These are phyloP conservation scores for Rhodotorula graminis DNA, from an alignment of 768 basidiomycete genomes.

Conservation along the genomic window DNA sequence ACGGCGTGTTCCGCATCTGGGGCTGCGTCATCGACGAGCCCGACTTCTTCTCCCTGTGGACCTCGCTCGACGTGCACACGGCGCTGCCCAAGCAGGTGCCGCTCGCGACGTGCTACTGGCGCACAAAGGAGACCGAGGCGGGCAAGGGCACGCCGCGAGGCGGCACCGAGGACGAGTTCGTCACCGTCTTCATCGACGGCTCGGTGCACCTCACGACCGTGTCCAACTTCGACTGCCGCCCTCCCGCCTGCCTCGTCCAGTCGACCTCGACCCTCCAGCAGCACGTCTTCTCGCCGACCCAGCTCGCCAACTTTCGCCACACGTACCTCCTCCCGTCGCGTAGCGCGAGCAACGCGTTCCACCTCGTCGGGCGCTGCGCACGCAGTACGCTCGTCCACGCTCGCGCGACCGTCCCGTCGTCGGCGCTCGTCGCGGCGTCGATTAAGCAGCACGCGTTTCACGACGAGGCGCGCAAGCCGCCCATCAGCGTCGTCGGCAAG, in stretches of 20 bases:
- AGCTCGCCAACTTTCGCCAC: conserved; percentile 16
- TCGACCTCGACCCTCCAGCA: not conserved
- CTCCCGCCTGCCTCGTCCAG: conserved; percentile 39
- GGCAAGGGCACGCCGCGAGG: not conserved
- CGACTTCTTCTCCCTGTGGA: conserved; percentile 39
- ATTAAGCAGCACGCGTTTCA: not conserved
- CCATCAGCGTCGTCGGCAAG: conserved; percentile 9
- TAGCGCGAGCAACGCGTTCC: not conserved
- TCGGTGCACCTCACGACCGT: conserved; percentile 21
- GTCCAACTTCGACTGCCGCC: conserved; percentile 36
- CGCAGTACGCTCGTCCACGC: conserved; percentile 14
- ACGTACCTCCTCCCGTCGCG: conserved; percentile 19
- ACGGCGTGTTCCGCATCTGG: conserved; percentile 38
- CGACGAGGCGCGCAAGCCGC: not conserved
- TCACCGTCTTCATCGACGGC: conserved; percentile 34
- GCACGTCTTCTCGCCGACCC: not conserved
- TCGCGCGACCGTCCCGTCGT: not conserved
- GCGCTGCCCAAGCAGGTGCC: conserved; percentile 4
- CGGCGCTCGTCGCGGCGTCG: not conserved
- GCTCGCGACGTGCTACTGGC: conserved; percentile 16
- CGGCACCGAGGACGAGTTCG: conserved; percentile 26
- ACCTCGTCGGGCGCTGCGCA: conserved; percentile 11
- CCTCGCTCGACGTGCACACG: conserved; percentile 18
- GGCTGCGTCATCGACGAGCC: conserved; percentile 42
- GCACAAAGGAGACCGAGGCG: conserved; percentile 9